These are phyloP conservation scores for Cynara cardunculus DNA, from an alignment of 129 eudicot species.

Conservation along the genomic window DNA sequence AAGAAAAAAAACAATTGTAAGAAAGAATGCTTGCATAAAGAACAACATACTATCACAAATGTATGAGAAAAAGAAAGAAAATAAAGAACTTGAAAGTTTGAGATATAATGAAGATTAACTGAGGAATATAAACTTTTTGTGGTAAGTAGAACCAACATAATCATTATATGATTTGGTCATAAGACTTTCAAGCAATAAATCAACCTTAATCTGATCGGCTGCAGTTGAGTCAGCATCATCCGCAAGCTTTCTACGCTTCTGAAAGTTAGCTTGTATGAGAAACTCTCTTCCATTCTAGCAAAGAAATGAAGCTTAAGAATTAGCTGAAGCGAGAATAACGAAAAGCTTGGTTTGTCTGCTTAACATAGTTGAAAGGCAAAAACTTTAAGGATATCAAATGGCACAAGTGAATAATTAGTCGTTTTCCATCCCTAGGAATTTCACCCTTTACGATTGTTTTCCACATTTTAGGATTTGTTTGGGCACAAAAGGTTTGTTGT, in stretches of 20 bases:
- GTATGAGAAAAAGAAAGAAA: neutral
- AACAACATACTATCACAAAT: conserved; percentile 2
- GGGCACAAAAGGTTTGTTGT: conserved; percentile 8
- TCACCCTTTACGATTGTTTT: neutral
- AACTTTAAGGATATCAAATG: neutral
- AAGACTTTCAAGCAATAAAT: conserved; percentile 5
- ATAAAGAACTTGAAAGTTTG: neutral
- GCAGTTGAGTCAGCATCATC: conserved; percentile 47
- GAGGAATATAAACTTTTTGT: conserved; percentile 3
- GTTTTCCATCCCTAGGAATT: neutral
- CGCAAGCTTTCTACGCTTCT: conserved; percentile 74
- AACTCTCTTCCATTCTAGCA: conserved; percentile 75
- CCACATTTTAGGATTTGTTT: neutral
- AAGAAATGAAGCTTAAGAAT: conserved; percentile 10
- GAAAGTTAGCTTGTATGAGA: conserved; percentile 89
- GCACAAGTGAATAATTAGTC: neutral
- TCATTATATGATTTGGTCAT: neutral
- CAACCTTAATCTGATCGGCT: conserved; percentile 61
- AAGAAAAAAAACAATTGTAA: conserved; percentile 11
- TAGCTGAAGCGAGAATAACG: neutral
- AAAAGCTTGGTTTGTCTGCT: neutral
- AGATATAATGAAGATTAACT: neutral
- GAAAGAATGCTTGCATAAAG: neutral
- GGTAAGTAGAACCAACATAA: neutral
- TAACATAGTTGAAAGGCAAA: neutral